These are phyloP conservation scores for Phialophora tarda DNA, from an alignment of 2,329 filamentous ascomycete genomes.

Conservation along the genomic window DNA sequence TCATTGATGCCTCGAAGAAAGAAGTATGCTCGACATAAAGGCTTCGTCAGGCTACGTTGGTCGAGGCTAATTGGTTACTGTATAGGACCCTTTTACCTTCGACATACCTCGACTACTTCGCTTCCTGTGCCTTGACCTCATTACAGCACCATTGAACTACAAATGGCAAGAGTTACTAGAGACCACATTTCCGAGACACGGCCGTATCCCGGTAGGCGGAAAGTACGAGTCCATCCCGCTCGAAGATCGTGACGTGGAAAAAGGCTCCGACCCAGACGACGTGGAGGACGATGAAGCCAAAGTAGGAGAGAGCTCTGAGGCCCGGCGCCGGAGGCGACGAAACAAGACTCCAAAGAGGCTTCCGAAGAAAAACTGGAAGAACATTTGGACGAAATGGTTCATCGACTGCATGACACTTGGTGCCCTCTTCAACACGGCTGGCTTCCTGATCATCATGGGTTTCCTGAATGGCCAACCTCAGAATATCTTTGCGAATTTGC, in stretches of 20 bases:
- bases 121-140: constrained; percentile 60
- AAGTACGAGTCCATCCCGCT: constrained; percentile 20
- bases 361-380: constrained; percentile 41
- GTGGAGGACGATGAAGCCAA: constrained; percentile 13
- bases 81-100: constrained; percentile 52
- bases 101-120: constrained; percentile 58
- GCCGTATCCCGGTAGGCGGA: neutral
- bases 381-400: constrained; percentile 58
- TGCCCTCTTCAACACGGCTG: constrained; percentile 60
- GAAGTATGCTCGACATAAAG: constrained; percentile 42
- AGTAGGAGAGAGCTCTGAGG: neutral
- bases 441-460: constrained; percentile 62
- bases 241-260: constrained; percentile 30
- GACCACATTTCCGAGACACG: constrained; percentile 55
- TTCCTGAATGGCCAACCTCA: constrained; percentile 50
- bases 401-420: constrained; percentile 63
- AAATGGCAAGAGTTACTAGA: constrained; percentile 65
- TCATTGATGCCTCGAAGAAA: constrained; percentile 57
- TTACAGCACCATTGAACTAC: constrained; percentile 63
- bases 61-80: neutral
- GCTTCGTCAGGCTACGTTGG: neutral
- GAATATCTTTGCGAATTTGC: constrained; percentile 44
- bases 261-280: constrained; percentile 30
- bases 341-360: neutral
- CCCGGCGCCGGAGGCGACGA: constrained; percentile 21